Conservation (phyloP, 768 basidiomycete species). For the Gelatoporia subvermispora region DNA sequence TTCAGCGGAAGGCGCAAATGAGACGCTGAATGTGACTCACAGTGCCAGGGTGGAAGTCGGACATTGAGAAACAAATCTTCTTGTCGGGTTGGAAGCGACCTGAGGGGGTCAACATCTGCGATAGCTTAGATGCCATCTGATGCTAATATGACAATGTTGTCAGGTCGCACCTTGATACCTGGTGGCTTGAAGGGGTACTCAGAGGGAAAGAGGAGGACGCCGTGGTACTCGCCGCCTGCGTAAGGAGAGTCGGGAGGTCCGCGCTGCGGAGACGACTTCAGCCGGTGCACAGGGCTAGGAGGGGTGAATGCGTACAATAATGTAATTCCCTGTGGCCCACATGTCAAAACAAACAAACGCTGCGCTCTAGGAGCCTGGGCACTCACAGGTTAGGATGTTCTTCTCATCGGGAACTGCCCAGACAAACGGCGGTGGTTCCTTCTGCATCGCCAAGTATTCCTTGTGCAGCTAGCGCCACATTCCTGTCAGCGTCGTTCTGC, state of each 20-base stretch:
- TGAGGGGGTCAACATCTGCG: constrained; percentile 85
- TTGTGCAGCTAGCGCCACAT: constrained; percentile 58
- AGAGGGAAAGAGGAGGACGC: constrained; percentile 84
- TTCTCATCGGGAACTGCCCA: constrained; percentile 96
- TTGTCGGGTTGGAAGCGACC: constrained; percentile 88
- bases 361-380: neutral
- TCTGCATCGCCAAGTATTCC: constrained; percentile 91
- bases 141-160: constrained; percentile 6
- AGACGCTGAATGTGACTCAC: constrained; percentile 40
- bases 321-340: constrained; percentile 74
- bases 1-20: neutral
- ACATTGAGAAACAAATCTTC: constrained; percentile 99
- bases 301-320: constrained; percentile 58
- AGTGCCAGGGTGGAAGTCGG: constrained; percentile 87
- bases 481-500: neutral
- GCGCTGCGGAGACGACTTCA: constrained; percentile 43
- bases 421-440: constrained; percentile 90
- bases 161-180: constrained; percentile 74
- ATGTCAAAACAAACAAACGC: constrained; percentile 4
- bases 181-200: constrained; percentile 98
- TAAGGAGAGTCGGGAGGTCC: constrained; percentile 94
- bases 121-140: neutral
- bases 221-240: constrained; percentile 90
- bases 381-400: constrained; percentile 92
- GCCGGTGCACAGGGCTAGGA: constrained; percentile 3